A percentile compares a stretch with the other conserved stretches of the same genome.
phyloP scores from a whole-genome alignment of 1,139 yeast species.

The Meyerozyma smithsonii region DNA sequence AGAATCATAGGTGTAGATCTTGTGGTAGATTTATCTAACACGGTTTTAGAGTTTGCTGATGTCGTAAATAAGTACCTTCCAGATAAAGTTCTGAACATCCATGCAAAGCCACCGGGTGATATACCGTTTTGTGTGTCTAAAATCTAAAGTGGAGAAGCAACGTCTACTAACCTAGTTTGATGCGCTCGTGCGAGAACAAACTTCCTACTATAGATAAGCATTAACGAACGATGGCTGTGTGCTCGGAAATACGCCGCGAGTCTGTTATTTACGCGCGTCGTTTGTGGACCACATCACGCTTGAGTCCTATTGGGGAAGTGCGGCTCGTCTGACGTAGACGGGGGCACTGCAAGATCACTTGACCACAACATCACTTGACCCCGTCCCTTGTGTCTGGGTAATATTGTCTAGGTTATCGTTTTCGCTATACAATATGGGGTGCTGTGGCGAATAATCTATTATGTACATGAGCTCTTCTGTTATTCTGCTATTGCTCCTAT shows the following conservation, averaged over 20 bases:
- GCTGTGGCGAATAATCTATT: not conserved
- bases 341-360: too few species aligned
- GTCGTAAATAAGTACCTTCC: not conserved
- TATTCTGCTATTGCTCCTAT: not conserved
- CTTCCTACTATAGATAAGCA: constrained; percentile 2
- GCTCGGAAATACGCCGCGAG: not conserved
- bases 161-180: not conserved
- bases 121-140: not conserved
- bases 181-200: constrained; percentile 3
- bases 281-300: too few species aligned
- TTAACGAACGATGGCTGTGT: not conserved
- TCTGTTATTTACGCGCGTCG: too few species aligned
- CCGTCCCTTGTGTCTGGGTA: too few species aligned
- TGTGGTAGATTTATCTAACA: not conserved
- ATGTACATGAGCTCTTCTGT: too few species aligned
- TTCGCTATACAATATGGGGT: too few species aligned
- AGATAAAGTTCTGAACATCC: constrained; percentile 2
- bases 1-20: constrained; percentile 5
- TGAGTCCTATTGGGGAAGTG: not conserved
- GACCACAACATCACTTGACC: not conserved
- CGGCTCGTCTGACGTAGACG: too few species aligned
- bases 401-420: too few species aligned
- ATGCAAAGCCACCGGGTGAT: constrained; percentile 3
- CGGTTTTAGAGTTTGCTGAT: not conserved
- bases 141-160: constrained; percentile 2